Evolutionary conservation across 108 stramenopile genomes (phyloP).

Genomic region (Chaetoceros tenuissimus): DNA sequence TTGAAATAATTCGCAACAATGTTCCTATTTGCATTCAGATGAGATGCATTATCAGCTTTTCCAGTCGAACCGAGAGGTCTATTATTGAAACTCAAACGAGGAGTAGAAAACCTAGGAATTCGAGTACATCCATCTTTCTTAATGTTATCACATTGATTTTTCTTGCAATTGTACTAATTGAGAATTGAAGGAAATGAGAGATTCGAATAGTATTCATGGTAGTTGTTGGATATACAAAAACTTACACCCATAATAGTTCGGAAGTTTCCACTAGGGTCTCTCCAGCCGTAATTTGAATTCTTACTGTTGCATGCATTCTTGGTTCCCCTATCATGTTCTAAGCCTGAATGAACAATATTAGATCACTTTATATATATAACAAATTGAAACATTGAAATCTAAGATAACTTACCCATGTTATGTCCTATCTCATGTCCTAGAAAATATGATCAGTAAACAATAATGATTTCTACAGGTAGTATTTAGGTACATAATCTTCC

Average conservation of each 20-base stretch:
- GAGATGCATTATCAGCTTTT: too few relatives aligned
- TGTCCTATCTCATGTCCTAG: conserved; percentile 6
- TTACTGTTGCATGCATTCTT: background rate
- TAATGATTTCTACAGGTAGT: background rate
- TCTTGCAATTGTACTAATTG: background rate
- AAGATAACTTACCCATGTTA: too few relatives aligned
- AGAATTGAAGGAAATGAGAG: too few relatives aligned
- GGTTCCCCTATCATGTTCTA: background rate
- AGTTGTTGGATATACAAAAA: too few relatives aligned
- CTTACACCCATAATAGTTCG: conserved; percentile 17
- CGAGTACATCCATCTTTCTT: background rate
- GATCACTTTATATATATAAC: too few relatives aligned
- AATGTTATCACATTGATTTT: background rate
- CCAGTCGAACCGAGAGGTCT: background rate
- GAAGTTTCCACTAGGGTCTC: conserved; percentile 6
- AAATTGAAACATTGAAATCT: too few relatives aligned
- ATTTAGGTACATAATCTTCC: background rate
- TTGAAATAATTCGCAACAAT: too few relatives aligned
- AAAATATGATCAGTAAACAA: background rate
- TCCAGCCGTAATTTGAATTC: conserved; percentile 4
- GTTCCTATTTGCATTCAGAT: too few relatives aligned
- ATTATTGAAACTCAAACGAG: background rate
- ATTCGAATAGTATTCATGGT: too few relatives aligned
- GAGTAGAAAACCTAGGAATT: background rate
- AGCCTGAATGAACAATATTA: too few relatives aligned